A percentile compares a stretch with the other conserved stretches of the same genome.
These are phyloP conservation scores for Musa schizocarpa DNA, from an alignment of 176 grass and related monocot species.

Conservation along the genomic window DNA sequence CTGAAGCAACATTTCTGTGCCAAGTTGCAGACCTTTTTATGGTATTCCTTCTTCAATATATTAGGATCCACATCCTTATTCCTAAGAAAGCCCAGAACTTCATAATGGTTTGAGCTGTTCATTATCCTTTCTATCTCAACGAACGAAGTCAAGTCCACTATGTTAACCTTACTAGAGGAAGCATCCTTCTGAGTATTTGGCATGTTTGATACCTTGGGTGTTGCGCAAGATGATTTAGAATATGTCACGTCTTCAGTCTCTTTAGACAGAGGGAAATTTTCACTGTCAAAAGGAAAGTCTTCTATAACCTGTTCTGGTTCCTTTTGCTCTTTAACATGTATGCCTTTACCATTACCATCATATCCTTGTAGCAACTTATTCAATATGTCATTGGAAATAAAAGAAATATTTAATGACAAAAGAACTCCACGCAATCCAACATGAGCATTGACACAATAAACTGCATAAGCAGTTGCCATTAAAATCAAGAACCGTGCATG, in stretches of 20 bases:
- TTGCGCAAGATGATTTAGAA: constrained; percentile 56
- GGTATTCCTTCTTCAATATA: constrained; percentile 62
- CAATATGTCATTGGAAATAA: constrained; percentile 83
- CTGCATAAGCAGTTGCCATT: constrained; percentile 64
- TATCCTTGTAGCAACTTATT: constrained; percentile 77
- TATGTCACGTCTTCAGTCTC: constrained; percentile 53
- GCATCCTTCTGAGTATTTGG: constrained; percentile 64
- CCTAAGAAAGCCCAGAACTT: constrained; percentile 60
- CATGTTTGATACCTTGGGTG: constrained; percentile 43
- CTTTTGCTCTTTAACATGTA: constrained; percentile 42
- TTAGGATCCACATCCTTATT: constrained; percentile 47
- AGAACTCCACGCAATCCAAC: constrained; percentile 76
- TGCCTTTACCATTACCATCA: constrained; percentile 36
- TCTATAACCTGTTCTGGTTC: constrained; percentile 65
- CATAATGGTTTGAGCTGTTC: constrained; percentile 74
- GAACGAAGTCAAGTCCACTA: constrained; percentile 53
- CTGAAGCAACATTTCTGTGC: background rate
- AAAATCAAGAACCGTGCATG: constrained; percentile 85
- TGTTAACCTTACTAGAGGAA: constrained; percentile 61
- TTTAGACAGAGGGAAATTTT: constrained; percentile 51
- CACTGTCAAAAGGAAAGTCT: constrained; percentile 49
- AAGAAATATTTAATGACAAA: constrained; percentile 81
- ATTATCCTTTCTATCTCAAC: constrained; percentile 94
- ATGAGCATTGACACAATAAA: constrained; percentile 64
- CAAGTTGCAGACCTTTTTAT: constrained; percentile 50